Percentiles rank a stretch among this genome's conserved stretches.
These are phyloP conservation scores for Phaeosphaeria sp. DNA, from an alignment of 2,329 filamentous ascomycete species.

Conservation along the genomic window DNA sequence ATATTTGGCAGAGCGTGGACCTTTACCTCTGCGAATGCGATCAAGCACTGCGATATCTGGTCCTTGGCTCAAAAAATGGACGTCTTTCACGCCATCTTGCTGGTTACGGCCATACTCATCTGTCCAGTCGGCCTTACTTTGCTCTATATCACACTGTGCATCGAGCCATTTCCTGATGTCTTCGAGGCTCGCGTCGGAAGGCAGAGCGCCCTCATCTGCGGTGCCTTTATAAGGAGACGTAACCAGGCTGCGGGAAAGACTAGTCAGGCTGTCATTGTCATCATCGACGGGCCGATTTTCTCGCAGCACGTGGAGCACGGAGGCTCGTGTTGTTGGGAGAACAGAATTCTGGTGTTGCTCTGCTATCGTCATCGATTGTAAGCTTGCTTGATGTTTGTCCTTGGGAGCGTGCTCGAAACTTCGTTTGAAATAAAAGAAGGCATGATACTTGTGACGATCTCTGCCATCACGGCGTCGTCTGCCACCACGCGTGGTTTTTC, in stretches of 20 bases:
- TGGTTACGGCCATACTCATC: slow-evolving; percentile 3
- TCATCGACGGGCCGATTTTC: not conserved
- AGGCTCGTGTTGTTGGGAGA: not conserved
- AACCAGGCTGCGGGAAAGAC: not conserved
- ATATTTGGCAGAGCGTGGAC: slow-evolving; percentile 11
- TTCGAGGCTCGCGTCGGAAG: slow-evolving; percentile 17
- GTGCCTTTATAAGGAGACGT: not conserved
- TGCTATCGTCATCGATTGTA: not conserved
- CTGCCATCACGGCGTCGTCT: not conserved
- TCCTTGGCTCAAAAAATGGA: not conserved
- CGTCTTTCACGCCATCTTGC: not conserved
- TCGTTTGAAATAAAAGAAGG: not conserved
- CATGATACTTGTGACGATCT: not conserved
- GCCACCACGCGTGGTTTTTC: not conserved
- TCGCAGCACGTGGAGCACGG: not conserved
- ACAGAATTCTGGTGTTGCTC: not conserved
- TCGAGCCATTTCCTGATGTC: slow-evolving; percentile 9
- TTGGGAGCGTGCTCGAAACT: too few species aligned
- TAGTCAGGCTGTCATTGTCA: not conserved
- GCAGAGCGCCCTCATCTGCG: not conserved
- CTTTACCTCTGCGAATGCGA: slow-evolving; percentile 19
- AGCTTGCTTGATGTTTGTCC: not conserved
- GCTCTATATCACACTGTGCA: slow-evolving; percentile 3
- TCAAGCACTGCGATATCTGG: slow-evolving; percentile 20
- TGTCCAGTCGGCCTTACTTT: slow-evolving; percentile 8